Evolutionary conservation across 257 asterid genomes (phyloP).

Genomic region (Perilla frutescens): DNA sequence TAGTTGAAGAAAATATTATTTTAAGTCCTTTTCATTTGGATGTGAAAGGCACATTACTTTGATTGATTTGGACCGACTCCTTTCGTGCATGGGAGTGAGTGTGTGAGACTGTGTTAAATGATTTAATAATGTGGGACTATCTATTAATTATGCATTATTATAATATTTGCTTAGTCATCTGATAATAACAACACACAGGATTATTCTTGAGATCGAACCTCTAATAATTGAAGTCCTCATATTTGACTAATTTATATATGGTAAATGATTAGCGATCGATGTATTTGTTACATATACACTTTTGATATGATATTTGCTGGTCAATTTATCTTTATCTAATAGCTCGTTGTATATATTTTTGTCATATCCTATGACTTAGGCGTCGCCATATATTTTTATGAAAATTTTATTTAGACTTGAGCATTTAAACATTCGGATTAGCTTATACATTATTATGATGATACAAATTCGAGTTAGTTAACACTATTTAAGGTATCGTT

Average conservation of each 20-base stretch:
- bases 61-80: background rate
- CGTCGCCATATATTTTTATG: no score
- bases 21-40: background rate
- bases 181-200: background rate
- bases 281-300: no score
- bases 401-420: no score
- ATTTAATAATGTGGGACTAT: background rate
- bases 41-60: background rate
- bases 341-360: no score
- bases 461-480: no score
- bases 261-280: no score
- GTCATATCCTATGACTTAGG: no score
- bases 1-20: no score
- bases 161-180: conserved; percentile 1
- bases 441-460: no score
- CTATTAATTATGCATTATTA: background rate
- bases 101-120: background rate
- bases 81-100: background rate
- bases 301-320: no score
- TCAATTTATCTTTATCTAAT: no score
- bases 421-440: no score
- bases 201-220: background rate
- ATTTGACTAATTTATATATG: background rate
- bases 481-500: background rate
- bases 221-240: background rate